Base-by-base conservation (phyloP, 1,284 basidiomycete species). In the Neonothopanus nambi region DNA sequence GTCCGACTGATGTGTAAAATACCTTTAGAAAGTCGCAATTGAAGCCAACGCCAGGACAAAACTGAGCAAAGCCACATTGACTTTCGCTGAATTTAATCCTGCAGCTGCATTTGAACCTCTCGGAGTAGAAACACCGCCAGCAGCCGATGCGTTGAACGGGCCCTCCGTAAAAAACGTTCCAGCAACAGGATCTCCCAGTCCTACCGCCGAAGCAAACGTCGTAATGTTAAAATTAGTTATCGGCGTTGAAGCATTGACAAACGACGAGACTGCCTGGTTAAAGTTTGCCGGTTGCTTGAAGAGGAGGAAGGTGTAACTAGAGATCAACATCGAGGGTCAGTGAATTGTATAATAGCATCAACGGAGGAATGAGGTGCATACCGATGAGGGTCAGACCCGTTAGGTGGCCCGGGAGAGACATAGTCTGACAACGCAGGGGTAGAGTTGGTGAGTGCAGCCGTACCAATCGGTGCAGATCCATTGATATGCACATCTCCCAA, bases 361-460 rank as follows among this genome's bases (percentile, higher is more conserved):
- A 38, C 13, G 42, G n/a, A 30, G 23, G n/a, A 18, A 26, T 13
- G 46, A 13, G 9, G 43, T 30, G 52, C 69, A 51, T 52, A 80
- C 80, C 79, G 69, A 62, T 82, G 80, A n/a, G 78, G 68, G 56
- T 74, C 72, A 9, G 79, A 79, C 1, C 77, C n/a, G n/a, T n/a
- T n/a, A n/a, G n/a, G n/a, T n/a, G n/a, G n/a, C n/a, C 79, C 18
- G 74, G 75, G n/a, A 76, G 77, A 11, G 80, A 79, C 1, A 72
- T 76, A 0, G 80, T 70, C 61, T 3, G 75, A 74, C 17, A 81
- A 56, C 7, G 79, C 76, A 1, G 74, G 68, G 0, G 77, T 81
- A 9, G 57, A 60, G 59, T 80, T 81, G 2, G 63, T 61, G 12
- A 81, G 62, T 15, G n/a, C n/a, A n/a, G n/a, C n/a, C n/a, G n/a